These are phyloP conservation scores for Parmelia sp. DNA, from an alignment of 495 filamentous ascomycete genomes.

Conservation along the genomic window DNA sequence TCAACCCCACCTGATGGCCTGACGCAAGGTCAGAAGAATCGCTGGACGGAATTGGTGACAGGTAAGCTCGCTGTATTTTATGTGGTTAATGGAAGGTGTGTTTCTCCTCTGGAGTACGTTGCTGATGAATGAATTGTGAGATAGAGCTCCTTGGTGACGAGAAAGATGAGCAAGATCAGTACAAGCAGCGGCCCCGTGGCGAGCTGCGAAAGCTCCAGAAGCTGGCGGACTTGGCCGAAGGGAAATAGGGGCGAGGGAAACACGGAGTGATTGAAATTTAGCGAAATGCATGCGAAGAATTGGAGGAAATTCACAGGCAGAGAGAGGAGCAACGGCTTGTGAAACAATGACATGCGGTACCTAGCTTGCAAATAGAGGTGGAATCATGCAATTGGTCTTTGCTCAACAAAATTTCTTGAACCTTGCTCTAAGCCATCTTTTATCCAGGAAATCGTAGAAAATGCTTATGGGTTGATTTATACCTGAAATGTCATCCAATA, in stretches of 20 bases:
- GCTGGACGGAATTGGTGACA: neutral
- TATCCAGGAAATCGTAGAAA: neutral
- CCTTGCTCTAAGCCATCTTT: neutral
- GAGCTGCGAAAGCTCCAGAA: constrained; percentile 4
- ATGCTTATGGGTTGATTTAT: neutral
- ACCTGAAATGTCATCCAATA: neutral
- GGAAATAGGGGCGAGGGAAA: neutral
- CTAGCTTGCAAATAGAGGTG: neutral
- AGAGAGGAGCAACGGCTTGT: neutral
- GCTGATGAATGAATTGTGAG: neutral
- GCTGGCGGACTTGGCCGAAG: constrained; percentile 4
- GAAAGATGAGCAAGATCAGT: neutral
- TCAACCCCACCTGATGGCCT: neutral
- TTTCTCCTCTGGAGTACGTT: neutral
- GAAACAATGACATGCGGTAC: neutral
- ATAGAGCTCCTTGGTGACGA: neutral
- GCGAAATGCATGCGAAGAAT: neutral
- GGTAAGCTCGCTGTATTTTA: neutral
- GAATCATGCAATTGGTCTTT: neutral
- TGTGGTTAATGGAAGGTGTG: neutral
- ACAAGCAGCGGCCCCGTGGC: neutral
- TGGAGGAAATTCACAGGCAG: neutral
- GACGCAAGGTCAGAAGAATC: neutral
- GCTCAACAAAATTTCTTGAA: neutral
- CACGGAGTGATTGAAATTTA: too few relatives aligned